Base-by-base conservation (phyloP, 495 filamentous ascomycete genomes). In the Hypomontagnella submonticulosa region DNA sequence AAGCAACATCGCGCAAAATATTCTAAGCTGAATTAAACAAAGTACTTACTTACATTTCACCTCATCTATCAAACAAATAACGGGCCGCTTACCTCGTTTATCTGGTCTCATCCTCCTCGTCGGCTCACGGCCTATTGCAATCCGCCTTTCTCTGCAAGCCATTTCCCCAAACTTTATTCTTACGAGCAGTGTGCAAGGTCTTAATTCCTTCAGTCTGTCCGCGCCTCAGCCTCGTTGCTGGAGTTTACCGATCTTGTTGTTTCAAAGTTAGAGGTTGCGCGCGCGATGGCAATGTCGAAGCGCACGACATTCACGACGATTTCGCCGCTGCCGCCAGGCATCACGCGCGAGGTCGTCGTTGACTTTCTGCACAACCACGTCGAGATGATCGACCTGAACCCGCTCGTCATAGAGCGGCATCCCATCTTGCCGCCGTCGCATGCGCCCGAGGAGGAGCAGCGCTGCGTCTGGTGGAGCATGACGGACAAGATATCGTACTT, bases 351-450 rank as follows among this genome's bases (percentile, higher is more conserved):
- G 65, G 83, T 83, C 10, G 91, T 91, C 20, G 70, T 92, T 59
- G 80, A 84, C 20, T 88, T 88, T 16, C 83, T 93, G 4, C 89
- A 91, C 74, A 83, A 86, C 69, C 90, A 92, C 71, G 73, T 79
- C 38, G 87, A 86, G 58, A 93, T 95, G 84, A 93, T 93, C 67
- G 88, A 91, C 41, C 80, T 93, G 20, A 95, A 93, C 73, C 91
- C 91, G 0, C 82, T 93, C 5, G 90, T 95, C 48, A 84, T 88
- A 43, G 84, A 88, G 36, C 84, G 89, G 38, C 82, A 87, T 55
- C 81, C 81, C 0, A 88, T 88, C 73, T 80, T 80, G 18, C 79
- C 89, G 0, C 90, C 90, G 0, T 69, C 77, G 10, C 80, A 88
- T 70, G 87, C 89, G 5, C 67, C 79, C 4, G 73, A 84, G 6